These are phyloP conservation scores for Dendrothele bispora DNA, from an alignment of 768 basidiomycete species.

Conservation along the genomic window DNA sequence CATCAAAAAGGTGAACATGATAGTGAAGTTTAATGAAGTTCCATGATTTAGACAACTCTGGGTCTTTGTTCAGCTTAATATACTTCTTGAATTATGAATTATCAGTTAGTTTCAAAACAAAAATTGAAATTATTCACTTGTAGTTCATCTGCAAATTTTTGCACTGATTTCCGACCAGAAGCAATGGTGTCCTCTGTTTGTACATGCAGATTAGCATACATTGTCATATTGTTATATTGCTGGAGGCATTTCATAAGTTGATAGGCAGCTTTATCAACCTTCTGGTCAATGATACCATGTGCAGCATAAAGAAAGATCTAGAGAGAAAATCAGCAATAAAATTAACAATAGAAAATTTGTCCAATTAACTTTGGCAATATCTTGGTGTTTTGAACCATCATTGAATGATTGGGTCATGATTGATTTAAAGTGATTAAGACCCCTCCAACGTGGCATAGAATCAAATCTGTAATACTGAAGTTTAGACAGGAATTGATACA, in stretches of 20 bases:
- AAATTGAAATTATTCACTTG: too few relatives aligned
- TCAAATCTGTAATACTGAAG: not conserved
- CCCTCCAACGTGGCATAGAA: constrained; percentile 23
- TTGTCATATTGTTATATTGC: constrained; percentile 22
- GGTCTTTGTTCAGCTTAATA: too few relatives aligned
- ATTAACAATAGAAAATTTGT: not conserved
- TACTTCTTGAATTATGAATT: too few relatives aligned
- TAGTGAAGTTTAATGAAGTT: constrained; percentile 34
- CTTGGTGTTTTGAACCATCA: constrained; percentile 27
- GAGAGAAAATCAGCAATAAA: not conserved
- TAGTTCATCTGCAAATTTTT: too few relatives aligned
- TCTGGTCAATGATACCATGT: constrained; percentile 8
- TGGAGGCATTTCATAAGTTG: constrained; percentile 20
- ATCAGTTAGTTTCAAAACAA: too few relatives aligned
- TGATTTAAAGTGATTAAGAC: constrained; percentile 25
- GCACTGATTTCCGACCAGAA: too few relatives aligned
- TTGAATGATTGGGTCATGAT: constrained; percentile 20
- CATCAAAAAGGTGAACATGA: constrained; percentile 25
- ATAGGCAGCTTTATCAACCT: constrained; percentile 14
- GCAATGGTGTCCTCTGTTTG: constrained; percentile 25
- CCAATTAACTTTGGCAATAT: constrained; percentile 28
- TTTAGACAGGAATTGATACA: not conserved
- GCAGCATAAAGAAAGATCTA: constrained; percentile 20
- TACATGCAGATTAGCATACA: constrained; percentile 22
- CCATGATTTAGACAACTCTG: too few relatives aligned